Evolutionary conservation across 495 filamentous ascomycete genomes (phyloP).

Genomic region (Podospora pseudocomata): DNA sequence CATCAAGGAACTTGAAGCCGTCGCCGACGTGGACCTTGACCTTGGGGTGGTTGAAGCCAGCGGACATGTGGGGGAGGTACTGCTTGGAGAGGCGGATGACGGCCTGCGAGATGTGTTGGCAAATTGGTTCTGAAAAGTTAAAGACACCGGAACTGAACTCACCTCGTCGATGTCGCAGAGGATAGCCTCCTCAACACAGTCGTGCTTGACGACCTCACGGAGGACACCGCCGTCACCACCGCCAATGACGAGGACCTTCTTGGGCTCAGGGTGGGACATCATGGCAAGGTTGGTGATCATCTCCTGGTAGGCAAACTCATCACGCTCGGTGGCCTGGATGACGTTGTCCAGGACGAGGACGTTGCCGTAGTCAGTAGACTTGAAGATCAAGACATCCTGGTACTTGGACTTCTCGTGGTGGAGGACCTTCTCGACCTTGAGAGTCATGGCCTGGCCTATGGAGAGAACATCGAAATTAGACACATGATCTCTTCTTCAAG

Average conservation of each 20-base stretch:
- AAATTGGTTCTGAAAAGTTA: not conserved
- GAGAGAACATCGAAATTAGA: not conserved
- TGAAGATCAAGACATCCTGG: conserved; percentile 97
- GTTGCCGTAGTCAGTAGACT: conserved; percentile 92
- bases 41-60: conserved; percentile 89
- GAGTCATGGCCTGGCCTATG: conserved; percentile 87
- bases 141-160: conserved; percentile 17
- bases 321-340: conserved; percentile 96
- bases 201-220: conserved; percentile 97
- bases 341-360: conserved; percentile 99
- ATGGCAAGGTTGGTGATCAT: conserved; percentile 99
- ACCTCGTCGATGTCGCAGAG: conserved; percentile 99
- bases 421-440: conserved; percentile 94
- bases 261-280: conserved; percentile 96
- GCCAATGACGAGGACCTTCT: conserved; percentile 97
- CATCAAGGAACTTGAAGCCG: conserved; percentile 94
- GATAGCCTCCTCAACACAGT: conserved; percentile 83
- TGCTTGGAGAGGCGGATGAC: conserved; percentile 98
- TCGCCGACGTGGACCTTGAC: conserved; percentile 89
- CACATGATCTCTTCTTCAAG: not conserved
- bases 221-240: conserved; percentile 96
- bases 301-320: conserved; percentile 99
- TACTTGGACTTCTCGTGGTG: conserved; percentile 99
- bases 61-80: conserved; percentile 92
- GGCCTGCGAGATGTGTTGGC: conserved; percentile 51